Evolutionary conservation across 2,329 filamentous ascomycete genomes (phyloP).

Genomic region (Mycosphaerella sp.): DNA sequence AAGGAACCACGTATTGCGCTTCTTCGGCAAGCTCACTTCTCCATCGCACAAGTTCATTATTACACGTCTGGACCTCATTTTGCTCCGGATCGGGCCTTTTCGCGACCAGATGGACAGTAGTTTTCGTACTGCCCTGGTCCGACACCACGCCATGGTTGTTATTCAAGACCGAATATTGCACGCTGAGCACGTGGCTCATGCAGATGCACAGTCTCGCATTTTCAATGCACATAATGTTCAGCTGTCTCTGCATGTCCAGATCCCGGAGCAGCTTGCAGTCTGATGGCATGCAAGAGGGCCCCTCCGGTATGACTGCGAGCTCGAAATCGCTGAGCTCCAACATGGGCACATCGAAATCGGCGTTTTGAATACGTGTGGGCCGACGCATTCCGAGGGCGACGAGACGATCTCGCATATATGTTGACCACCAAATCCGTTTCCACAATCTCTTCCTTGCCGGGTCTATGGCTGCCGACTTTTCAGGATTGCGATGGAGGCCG

Average conservation of each 20-base stretch:
- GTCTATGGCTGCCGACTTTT: slow-evolving; percentile 64
- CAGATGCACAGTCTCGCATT: slow-evolving; percentile 85
- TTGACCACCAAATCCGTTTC: slow-evolving; percentile 98
- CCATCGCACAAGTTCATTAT: slow-evolving; percentile 74
- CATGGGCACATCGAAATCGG: slow-evolving; percentile 93
- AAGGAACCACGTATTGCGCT: slow-evolving; percentile 60
- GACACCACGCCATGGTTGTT: slow-evolving; percentile 67
- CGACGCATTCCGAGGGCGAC: slow-evolving; percentile 91
- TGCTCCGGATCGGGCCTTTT: slow-evolving; percentile 81
- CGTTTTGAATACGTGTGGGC: slow-evolving; percentile 84
- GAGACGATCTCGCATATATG: slow-evolving; percentile 88
- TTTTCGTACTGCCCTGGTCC: slow-evolving; percentile 61
- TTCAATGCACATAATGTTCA: slow-evolving; percentile 84
- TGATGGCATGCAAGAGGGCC: slow-evolving; percentile 60
- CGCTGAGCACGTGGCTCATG: slow-evolving; percentile 80
- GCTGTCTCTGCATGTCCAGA: slow-evolving; percentile 63
- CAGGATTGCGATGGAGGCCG: slow-evolving; percentile 80
- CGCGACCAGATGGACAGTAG: slow-evolving; percentile 81
- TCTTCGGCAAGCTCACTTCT: slow-evolving; percentile 61
- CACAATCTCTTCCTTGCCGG: slow-evolving; percentile 69
- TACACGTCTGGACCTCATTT: slow-evolving; percentile 70
- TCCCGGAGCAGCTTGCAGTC: slow-evolving; percentile 68
- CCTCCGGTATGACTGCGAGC: slow-evolving; percentile 55
- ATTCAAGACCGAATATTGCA: slow-evolving; percentile 87
- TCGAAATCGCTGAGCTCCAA: slow-evolving; percentile 80